Conservation (phyloP, 495 filamentous ascomycete species). For the Penicillium odoratum region DNA sequence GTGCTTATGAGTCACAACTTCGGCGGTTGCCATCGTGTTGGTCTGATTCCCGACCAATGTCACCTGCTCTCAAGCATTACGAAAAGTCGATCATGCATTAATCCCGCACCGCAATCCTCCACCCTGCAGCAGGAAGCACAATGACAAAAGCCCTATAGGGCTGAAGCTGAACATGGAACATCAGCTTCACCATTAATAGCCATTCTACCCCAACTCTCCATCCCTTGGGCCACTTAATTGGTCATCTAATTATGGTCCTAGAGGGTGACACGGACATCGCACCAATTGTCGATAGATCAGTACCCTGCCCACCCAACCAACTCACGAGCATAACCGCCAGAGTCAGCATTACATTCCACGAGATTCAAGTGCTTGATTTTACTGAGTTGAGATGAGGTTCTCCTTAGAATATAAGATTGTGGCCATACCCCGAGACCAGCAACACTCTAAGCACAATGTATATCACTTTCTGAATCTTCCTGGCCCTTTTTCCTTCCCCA, state of each 20-base stretch:
- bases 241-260: not conserved
- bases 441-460: not conserved
- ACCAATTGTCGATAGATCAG: not conserved
- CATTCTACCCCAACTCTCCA: not conserved
- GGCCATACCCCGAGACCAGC: not conserved
- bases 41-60: not conserved
- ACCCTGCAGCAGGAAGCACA: constrained; percentile 7
- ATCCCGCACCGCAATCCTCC: not conserved
- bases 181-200: not conserved
- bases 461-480: not conserved
- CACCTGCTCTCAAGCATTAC: not conserved
- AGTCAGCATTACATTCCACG: not conserved
- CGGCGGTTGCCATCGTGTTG: no score
- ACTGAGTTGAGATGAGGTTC: not conserved
- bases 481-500: not conserved
- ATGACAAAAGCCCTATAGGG: constrained; percentile 11
- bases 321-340: constrained; percentile 2
- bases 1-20: no score
- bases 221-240: not conserved
- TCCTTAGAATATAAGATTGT: not conserved
- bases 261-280: not conserved
- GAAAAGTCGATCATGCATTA: not conserved
- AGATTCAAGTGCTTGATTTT: not conserved
- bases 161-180: constrained; percentile 6
- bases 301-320: not conserved